These are phyloP conservation scores for Rhizoclosmatium sp. DNA, from an alignment of 192 early-diverging fungal species.

Conservation along the genomic window DNA sequence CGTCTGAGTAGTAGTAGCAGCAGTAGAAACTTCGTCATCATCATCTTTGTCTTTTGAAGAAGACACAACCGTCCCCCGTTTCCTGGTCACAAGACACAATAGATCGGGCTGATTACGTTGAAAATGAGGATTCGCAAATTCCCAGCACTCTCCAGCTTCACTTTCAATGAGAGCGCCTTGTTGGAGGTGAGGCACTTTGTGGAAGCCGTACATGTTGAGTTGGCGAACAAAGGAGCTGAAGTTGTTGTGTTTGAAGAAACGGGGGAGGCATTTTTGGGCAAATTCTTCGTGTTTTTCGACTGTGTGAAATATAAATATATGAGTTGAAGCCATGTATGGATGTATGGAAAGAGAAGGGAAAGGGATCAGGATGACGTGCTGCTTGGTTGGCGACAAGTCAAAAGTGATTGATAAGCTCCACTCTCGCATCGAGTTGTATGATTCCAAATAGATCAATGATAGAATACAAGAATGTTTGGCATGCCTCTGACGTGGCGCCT, in stretches of 20 bases:
- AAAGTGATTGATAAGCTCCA: background rate
- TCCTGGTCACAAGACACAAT: conserved; percentile 85
- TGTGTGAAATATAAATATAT: conserved; percentile 1
- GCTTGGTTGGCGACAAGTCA: background rate
- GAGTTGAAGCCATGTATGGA: background rate
- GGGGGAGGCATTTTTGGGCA: conserved; percentile 59
- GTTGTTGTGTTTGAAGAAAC: conserved; percentile 73
- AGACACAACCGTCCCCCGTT: conserved; percentile 58
- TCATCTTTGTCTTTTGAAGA: no score
- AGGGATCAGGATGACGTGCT: background rate
- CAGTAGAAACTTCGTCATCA: background rate
- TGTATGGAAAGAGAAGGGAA: background rate
- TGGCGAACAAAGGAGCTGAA: conserved; percentile 67
- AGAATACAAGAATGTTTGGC: no score
- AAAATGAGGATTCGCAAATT: conserved; percentile 93
- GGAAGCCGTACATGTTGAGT: conserved; percentile 88
- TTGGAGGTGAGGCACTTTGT: conserved; percentile 94
- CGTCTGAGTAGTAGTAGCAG: background rate
- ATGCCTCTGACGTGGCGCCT: no score
- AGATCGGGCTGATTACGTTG: conserved; percentile 89
- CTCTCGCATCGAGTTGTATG: no score
- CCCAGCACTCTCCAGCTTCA: conserved; percentile 82
- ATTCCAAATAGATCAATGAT: no score
- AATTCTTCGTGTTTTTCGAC: conserved; percentile 63
- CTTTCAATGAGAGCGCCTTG: conserved; percentile 83